Evolutionary conservation across 192 early-diverging fungal genomes (phyloP).

Genomic region (Gryganskiella cystojenkinii): DNA sequence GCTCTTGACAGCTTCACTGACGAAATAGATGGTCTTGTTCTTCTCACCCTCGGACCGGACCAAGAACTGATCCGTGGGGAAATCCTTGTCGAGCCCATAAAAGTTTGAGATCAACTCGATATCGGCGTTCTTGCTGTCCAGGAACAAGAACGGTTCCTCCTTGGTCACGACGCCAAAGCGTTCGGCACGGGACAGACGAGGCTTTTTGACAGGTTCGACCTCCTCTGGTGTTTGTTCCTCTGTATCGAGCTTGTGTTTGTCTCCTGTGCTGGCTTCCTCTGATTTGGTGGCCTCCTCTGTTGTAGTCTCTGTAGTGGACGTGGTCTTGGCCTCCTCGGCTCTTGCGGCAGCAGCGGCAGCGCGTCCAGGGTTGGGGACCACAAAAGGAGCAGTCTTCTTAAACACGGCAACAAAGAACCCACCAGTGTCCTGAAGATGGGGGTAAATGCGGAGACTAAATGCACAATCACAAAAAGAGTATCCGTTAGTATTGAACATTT

Average conservation of each 20-base stretch:
- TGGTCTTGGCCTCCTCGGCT: slow-evolving; percentile 10
- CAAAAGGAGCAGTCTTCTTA: slow-evolving; percentile 80
- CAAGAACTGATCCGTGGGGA: slow-evolving; percentile 88
- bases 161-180: slow-evolving; percentile 52
- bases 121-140: slow-evolving; percentile 68
- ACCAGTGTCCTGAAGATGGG: slow-evolving; percentile 95
- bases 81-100: slow-evolving; percentile 79
- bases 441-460: slow-evolving; percentile 88
- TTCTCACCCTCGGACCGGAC: slow-evolving; percentile 83
- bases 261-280: slow-evolving; percentile 33
- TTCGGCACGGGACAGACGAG: slow-evolving; percentile 36
- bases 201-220: slow-evolving; percentile 32
- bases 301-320: slow-evolving; percentile 10
- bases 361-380: slow-evolving; percentile 57
- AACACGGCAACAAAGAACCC: slow-evolving; percentile 99
- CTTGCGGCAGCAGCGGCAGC: slow-evolving; percentile 60
- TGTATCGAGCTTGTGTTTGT: slow-evolving; percentile 36
- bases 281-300: background rate
- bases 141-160: slow-evolving; percentile 92
- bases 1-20: slow-evolving; percentile 81
- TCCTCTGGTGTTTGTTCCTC: slow-evolving; percentile 12
- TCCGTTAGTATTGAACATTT: background rate
- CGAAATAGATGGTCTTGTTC: slow-evolving; percentile 85
- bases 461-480: slow-evolving; percentile 4
- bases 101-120: slow-evolving; percentile 72